Conservation (phyloP, 345 rosid species). For the Corchorus capsularis region DNA sequence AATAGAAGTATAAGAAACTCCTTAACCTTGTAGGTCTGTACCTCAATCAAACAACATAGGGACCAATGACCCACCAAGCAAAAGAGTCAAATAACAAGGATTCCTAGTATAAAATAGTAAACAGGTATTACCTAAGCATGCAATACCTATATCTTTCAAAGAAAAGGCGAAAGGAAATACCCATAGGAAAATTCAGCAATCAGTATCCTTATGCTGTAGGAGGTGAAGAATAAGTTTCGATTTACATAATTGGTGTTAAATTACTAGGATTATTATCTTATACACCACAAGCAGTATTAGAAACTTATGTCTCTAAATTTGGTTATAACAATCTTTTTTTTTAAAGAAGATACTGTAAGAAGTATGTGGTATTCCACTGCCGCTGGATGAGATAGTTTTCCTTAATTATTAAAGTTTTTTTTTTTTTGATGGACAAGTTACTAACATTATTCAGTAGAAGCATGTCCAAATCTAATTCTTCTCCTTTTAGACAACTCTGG, state of each 20-base stretch:
- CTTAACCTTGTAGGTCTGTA: neutral
- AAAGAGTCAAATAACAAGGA: neutral
- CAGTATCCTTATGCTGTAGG: neutral
- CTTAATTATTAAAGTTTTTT: no score
- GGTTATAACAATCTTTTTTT: no score
- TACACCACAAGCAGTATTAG: no score
- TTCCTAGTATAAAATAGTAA: neutral
- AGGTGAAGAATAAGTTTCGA: neutral
- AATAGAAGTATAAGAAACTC: constrained; percentile 3
- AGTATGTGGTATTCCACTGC: no score
- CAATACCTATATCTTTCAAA: constrained; percentile 4
- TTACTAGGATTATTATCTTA: neutral
- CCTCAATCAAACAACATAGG: constrained; percentile 13
- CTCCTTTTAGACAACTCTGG: no score
- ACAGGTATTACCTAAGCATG: neutral
- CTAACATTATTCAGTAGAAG: neutral
- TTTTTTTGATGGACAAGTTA: no score
- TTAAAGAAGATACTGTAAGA: no score
- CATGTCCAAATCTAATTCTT: neutral
- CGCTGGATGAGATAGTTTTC: no score
- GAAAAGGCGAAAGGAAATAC: neutral
- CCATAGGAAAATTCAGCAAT: neutral
- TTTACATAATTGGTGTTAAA: neutral
- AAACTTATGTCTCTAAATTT: no score
- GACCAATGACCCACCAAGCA: constrained; percentile 5